Evolutionary conservation across 1,284 basidiomycete genomes (phyloP).

Genomic region (Apiotrichum veenhuisii): DNA sequence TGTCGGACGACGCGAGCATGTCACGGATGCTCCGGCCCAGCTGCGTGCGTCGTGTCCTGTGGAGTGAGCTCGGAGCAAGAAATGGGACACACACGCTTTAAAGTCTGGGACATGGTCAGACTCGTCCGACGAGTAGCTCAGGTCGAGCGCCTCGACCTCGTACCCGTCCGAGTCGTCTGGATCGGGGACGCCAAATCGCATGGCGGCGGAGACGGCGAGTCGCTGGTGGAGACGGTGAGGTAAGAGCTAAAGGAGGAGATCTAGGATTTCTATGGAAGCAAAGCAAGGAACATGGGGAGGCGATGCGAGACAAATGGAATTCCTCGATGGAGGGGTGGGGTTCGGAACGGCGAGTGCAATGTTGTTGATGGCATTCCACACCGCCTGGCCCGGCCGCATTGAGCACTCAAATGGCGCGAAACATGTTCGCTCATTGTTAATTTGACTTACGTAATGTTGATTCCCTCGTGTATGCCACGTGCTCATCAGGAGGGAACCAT

Average conservation of each 20-base stretch:
- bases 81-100: slow-evolving; percentile 2
- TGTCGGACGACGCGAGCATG: slow-evolving; percentile 22
- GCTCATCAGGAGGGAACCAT: no score
- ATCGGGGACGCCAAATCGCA: slow-evolving; percentile 33
- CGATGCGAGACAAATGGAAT: neutral
- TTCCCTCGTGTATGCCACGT: no score
- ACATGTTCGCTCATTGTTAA: no score
- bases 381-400: no score
- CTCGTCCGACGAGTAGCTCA: slow-evolving; percentile 14
- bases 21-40: slow-evolving; percentile 26
- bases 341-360: no score
- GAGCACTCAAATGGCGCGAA: neutral
- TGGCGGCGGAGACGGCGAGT: slow-evolving; percentile 8
- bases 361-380: neutral
- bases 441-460: neutral
- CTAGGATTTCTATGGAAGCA: neutral
- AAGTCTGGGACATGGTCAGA: slow-evolving; percentile 10
- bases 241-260: neutral
- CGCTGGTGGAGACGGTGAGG: neutral
- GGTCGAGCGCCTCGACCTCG: slow-evolving; percentile 15
- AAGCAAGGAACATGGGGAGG: neutral
- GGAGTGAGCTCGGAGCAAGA: neutral
- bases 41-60: slow-evolving; percentile 4
- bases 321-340: neutral
- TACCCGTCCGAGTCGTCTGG: slow-evolving; percentile 23